phyloP scores from a whole-genome alignment of 176 grass and related monocot species.

The Carex pumila region DNA sequence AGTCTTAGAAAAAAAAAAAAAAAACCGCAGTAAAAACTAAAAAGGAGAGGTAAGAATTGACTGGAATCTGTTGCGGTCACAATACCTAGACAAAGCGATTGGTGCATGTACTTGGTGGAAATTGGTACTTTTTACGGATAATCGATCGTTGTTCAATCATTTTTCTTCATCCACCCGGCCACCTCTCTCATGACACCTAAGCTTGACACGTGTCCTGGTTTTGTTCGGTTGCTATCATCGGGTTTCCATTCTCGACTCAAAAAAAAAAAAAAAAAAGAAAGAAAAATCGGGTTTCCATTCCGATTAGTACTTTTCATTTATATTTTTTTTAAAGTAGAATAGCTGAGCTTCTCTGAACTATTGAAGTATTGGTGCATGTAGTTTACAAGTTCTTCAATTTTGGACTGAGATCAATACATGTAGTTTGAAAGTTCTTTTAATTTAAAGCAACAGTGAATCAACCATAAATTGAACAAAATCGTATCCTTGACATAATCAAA shows the following conservation, averaged over 20 bases:
- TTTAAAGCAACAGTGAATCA: not conserved
- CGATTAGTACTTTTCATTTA: not conserved
- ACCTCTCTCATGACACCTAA: not conserved
- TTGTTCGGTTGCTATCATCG: not conserved
- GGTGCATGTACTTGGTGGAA: conserved; percentile 13
- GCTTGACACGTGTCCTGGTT: not conserved
- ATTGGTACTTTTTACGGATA: not conserved
- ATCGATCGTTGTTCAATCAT: conserved; percentile 11
- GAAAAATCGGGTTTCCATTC: not conserved
- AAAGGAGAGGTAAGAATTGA: not conserved
- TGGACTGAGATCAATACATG: too few relatives aligned
- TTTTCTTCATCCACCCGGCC: not conserved
- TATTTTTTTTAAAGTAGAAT: too few relatives aligned
- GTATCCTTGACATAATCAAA: not conserved
- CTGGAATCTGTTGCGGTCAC: not conserved
- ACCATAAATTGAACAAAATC: not conserved
- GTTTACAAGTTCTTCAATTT: too few relatives aligned
- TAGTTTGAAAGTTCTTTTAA: not conserved
- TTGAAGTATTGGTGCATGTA: too few relatives aligned
- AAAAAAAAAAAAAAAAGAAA: too few relatives aligned
- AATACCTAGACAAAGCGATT: conserved; percentile 18
- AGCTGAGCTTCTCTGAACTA: too few relatives aligned
- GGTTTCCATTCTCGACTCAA: not conserved
- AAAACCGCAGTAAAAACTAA: not conserved
- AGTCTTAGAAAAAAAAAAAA: not conserved